phyloP scores from a whole-genome alignment of 2,329 filamentous ascomycete species.

The Exophiala phaeomuriformis region DNA sequence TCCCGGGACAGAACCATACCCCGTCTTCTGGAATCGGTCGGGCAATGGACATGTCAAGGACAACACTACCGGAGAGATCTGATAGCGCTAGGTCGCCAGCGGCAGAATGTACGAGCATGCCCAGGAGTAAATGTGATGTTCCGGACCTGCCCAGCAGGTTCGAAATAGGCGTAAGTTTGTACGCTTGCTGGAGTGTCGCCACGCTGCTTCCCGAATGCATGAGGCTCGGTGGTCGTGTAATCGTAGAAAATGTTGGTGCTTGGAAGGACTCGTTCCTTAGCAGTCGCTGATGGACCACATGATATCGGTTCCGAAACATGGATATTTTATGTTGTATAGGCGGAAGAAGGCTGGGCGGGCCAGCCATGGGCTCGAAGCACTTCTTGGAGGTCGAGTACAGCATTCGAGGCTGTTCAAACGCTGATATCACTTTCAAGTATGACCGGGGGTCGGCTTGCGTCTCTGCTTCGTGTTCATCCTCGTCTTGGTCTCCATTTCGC shows the following conservation, averaged over 20 bases:
- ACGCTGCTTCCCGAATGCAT: conserved; percentile 53
- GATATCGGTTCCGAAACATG: conserved; percentile 82
- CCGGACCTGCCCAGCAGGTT: conserved; percentile 71
- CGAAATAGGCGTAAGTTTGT: conserved; percentile 82
- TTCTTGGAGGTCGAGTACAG: conserved; percentile 58
- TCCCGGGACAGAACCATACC: conserved; percentile 88
- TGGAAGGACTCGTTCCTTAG: conserved; percentile 92
- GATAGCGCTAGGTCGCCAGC: conserved; percentile 68
- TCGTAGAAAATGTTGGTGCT: conserved; percentile 63
- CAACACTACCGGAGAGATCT: conserved; percentile 81
- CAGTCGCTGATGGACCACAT: conserved; percentile 84
- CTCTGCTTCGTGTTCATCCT: conserved; percentile 50
- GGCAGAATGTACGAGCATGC: conserved; percentile 73
- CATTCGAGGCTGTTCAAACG: conserved; percentile 69
- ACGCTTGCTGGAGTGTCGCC: conserved; percentile 53
- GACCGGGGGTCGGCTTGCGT: conserved; percentile 61
- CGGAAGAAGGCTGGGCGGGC: conserved; percentile 65
- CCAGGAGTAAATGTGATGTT: conserved; percentile 76
- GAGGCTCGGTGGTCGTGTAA: conserved; percentile 45
- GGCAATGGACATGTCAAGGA: conserved; percentile 72
- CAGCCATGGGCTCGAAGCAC: conserved; percentile 70
- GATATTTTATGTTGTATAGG: conserved; percentile 72
- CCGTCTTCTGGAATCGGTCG: conserved; percentile 75
- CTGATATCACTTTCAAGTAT: conserved; percentile 77
- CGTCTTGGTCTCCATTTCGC: conserved; percentile 46